Base-by-base conservation (phyloP, 2,329 filamentous ascomycete species). In the Penicillium brevicompactum region DNA sequence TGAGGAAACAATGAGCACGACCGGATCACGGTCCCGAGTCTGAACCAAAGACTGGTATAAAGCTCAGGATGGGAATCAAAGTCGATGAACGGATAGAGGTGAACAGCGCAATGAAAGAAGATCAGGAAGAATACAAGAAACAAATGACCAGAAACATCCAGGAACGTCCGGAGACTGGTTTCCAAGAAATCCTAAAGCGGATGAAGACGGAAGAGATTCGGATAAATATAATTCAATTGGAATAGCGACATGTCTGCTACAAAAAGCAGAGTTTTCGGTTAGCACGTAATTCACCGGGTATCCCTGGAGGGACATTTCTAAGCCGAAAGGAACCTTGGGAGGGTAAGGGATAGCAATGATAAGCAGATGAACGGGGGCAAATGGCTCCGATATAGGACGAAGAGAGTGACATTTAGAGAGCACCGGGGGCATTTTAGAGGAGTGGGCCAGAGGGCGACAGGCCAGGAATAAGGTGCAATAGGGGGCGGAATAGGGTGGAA, bases 271-370 rank as follows among this genome's bases (percentile, higher is more conserved):
- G 11, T 41, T 21, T 41, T 41, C 38, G n/a, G n/a, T 4, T 18
- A 42, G 49, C 49, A 47, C 43, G 50, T 16, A 42, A 53, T 53
- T 53, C 51, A 53, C 51, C 51, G 51, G 51, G 45, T 8, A 42
- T 48, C 44, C 50, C 24, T 52, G 32, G 45, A 45, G 34, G 14
- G 16, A 13, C 38, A 49, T 49, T 53, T 53, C 51, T 49, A 48
- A 49, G 45, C 30, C 27, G 40, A 14, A 44, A 27, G 11, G 16
- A 21, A 41, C 38, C 16, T 41, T n/a, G 38, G 16, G 24, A 27
- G 24, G 6, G 24, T 27, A 27, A 41, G n/a, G 5, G 16, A 41
- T 10, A 41, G 18, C 9, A 41, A 18, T 41, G 38, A 21, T 41
- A 41, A 41, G 38, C 18, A 43, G 16, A 18, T 31, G 24, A 18